Evolutionary conservation across 169 alveolate species (phyloP), one percentile per base, ranked within the genome.

Genomic region (Plasmodium malariae): DNA sequence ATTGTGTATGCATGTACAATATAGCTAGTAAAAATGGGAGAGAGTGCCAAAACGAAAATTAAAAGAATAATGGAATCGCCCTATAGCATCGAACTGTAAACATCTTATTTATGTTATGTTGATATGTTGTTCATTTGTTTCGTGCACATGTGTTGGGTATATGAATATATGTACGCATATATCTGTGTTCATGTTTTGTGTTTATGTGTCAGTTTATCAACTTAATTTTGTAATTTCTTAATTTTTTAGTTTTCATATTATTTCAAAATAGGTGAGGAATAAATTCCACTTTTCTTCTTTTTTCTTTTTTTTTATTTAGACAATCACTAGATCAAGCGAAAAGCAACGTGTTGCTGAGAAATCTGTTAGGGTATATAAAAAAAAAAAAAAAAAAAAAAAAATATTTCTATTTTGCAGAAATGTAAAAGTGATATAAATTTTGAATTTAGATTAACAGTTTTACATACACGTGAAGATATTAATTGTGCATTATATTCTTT

Each of bases 1-100:
- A n/a, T n/a, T n/a, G n/a, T n/a, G n/a, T n/a, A n/a, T n/a, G n/a
- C n/a, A n/a, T n/a, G n/a, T n/a, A n/a, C n/a, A n/a, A n/a, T n/a
- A 60, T 1, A 28, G 19, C 19, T 24, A 60, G 5, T n/a, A 0
- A 34, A 57, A 78, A 78, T 63, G 78, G 78, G 63, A 78, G 78
- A 78, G 63, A 63, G 40, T 19, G 48, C 59, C 40, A 65, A 78
- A 40, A 57, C 45, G 21, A 74, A 37, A 55, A 55, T 7, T 63
- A 78, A 78, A 68, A 48, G 32, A 21, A 26, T 78, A n/a, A 65
- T 78, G 78, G 80, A 78, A 55, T 78, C 89, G 7, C 89, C 89
- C 21, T 78, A 78, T 37, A 55, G 30, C 78, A 24, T 62, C 26
- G 80, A 78, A 62, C 12, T 78, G 89, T 78, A 74, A 1, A n/a